Evolutionary conservation across 805 yeast genomes (phyloP).

Genomic region (Teunomyces lycoperdinae): DNA sequence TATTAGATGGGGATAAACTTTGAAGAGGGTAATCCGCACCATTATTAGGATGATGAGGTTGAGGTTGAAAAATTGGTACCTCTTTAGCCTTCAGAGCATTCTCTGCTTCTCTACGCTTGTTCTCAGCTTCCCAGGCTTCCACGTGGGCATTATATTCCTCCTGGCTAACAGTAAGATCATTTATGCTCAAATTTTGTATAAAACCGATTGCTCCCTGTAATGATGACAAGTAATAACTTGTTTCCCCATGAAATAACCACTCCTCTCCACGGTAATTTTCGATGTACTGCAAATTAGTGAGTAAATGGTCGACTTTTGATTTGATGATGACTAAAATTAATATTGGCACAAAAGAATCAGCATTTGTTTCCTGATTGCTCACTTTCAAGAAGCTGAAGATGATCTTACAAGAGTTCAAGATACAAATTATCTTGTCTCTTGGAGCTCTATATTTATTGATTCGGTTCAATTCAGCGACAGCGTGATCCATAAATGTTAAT

Average conservation of each 20-base stretch:
- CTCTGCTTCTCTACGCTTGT: slow-evolving; percentile 22
- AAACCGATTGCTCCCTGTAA: slow-evolving; percentile 85
- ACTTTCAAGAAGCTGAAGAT: slow-evolving; percentile 83
- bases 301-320: slow-evolving; percentile 61
- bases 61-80: slow-evolving; percentile 12
- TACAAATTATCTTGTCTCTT: slow-evolving; percentile 87
- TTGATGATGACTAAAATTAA: slow-evolving; percentile 75
- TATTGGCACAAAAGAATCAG: slow-evolving; percentile 91
- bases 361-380: slow-evolving; percentile 69
- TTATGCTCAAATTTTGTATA: slow-evolving; percentile 56
- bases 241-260: slow-evolving; percentile 76
- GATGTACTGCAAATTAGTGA: slow-evolving; percentile 79
- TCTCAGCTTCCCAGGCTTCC: slow-evolving; percentile 48
- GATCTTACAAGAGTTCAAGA: slow-evolving; percentile 88
- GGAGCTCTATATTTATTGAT: slow-evolving; percentile 88
- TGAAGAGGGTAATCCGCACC: slow-evolving; percentile 3
- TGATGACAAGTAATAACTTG: slow-evolving; percentile 88
- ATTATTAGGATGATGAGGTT: slow-evolving; percentile 16
- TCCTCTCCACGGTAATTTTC: slow-evolving; percentile 78
- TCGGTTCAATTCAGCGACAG: slow-evolving; percentile 71
- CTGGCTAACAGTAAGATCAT: slow-evolving; percentile 58
- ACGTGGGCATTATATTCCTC: slow-evolving; percentile 56
- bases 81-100: slow-evolving; percentile 4
- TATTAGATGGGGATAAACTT: slow-evolving; percentile 37
- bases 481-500: slow-evolving; percentile 51